phyloP scores from a whole-genome alignment of 73 alveolate genomes.

The Blepharisma japonicum region DNA sequence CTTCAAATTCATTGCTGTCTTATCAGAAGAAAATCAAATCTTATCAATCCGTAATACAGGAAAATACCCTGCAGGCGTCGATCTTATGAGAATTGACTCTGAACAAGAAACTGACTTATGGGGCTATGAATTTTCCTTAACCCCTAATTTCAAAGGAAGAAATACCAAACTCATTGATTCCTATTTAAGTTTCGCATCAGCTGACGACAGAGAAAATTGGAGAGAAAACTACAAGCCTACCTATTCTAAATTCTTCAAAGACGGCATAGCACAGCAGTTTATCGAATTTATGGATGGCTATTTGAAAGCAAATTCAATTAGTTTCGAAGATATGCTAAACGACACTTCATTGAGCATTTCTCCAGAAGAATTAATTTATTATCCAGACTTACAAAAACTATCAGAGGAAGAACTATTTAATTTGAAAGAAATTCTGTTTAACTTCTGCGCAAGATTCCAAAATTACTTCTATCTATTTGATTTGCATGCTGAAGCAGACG shows the following conservation, averaged over 20 bases:
- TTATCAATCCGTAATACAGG: not conserved
- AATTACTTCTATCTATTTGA: slow-evolving; percentile 48
- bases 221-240: slow-evolving; percentile 42
- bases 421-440: slow-evolving; percentile 50
- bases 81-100: not conserved
- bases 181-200: not conserved
- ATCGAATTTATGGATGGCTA: slow-evolving; percentile 57
- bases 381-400: slow-evolving; percentile 59
- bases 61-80: not conserved
- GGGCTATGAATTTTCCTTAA: slow-evolving; percentile 60
- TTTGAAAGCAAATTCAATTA: slow-evolving; percentile 54
- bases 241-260: slow-evolving; percentile 43
- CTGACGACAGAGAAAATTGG: slow-evolving; percentile 38
- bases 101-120: slow-evolving; percentile 22
- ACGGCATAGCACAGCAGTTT: slow-evolving; percentile 60
- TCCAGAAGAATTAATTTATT: slow-evolving; percentile 53
- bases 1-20: not conserved
- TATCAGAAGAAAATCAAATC: slow-evolving; percentile 2
- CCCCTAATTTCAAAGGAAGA: slow-evolving; percentile 61
- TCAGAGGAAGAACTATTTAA: slow-evolving; percentile 56
- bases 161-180: slow-evolving; percentile 28
- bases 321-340: slow-evolving; percentile 36
- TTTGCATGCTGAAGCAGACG: slow-evolving; percentile 36
- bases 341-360: slow-evolving; percentile 45
- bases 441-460: slow-evolving; percentile 43